Conservation (phyloP, 1,139 yeast genomes). For the Nakaseomyces delphensis region DNA sequence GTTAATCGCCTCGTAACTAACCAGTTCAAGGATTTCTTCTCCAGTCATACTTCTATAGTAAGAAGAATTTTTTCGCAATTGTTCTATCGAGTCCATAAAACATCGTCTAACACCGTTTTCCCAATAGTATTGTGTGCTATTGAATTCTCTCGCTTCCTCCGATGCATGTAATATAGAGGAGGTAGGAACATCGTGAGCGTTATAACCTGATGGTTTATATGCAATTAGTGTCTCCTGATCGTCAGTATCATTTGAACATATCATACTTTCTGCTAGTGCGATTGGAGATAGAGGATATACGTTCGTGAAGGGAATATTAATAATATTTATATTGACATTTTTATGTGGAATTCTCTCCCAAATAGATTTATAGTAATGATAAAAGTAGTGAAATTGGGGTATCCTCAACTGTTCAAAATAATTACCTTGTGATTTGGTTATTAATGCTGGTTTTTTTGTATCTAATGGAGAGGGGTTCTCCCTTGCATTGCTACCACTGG, state of each 20-base stretch:
- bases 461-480: constrained; percentile 9
- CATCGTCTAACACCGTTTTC: constrained; percentile 18
- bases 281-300: constrained; percentile 27
- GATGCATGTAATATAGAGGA: background rate
- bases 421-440: constrained; percentile 23
- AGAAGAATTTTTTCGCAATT: constrained; percentile 5
- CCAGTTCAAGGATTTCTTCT: constrained; percentile 12
- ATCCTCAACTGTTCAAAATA: constrained; percentile 21
- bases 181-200: constrained; percentile 10
- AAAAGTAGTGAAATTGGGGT: constrained; percentile 27
- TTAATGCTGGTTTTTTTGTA: constrained; percentile 19
- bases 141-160: constrained; percentile 7
- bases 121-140: constrained; percentile 19
- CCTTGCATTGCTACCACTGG: constrained; percentile 11
- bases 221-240: constrained; percentile 25
- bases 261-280: constrained; percentile 20
- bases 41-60: constrained; percentile 9
- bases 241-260: constrained; percentile 11
- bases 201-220: constrained; percentile 6
- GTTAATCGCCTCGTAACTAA: constrained; percentile 20
- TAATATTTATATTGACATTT: constrained; percentile 24
- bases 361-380: constrained; percentile 24
- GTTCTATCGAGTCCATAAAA: constrained; percentile 11
- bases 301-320: constrained; percentile 31
- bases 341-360: constrained; percentile 29